Evolutionary conservation across 495 filamentous ascomycete genomes (phyloP).

Genomic region (Penicilliopsis zonata): DNA sequence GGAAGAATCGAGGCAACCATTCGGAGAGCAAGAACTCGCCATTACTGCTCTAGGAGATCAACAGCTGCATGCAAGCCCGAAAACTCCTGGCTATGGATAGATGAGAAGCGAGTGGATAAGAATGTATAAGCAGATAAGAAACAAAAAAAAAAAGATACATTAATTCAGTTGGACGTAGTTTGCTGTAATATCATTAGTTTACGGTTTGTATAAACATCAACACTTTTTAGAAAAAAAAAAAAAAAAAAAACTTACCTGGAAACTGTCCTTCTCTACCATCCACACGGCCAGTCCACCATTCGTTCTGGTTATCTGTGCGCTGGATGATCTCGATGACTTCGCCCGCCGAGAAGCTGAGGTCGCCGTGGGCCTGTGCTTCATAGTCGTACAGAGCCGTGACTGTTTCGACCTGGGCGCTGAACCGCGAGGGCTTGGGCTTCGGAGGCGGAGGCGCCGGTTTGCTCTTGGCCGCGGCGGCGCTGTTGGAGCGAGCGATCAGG

Average conservation of each 20-base stretch:
- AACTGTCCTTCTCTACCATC: slow-evolving; percentile 80
- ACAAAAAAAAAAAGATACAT: background rate
- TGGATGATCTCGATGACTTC: slow-evolving; percentile 83
- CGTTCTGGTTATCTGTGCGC: slow-evolving; percentile 76
- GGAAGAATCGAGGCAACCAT: background rate
- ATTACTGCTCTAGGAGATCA: background rate
- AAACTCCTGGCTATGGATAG: background rate
- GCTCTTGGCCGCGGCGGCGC: slow-evolving; percentile 55
- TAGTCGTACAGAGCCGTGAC: slow-evolving; percentile 88
- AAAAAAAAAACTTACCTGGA: slow-evolving; percentile 51
- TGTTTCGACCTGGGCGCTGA: slow-evolving; percentile 61
- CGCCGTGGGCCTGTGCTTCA: slow-evolving; percentile 87
- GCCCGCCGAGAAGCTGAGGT: slow-evolving; percentile 82
- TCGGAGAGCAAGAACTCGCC: background rate
- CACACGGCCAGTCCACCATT: slow-evolving; percentile 88
- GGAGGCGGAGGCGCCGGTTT: slow-evolving; percentile 88
- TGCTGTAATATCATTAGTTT: slow-evolving; percentile 10
- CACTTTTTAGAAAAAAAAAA: slow-evolving; percentile 8
- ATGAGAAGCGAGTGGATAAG: background rate
- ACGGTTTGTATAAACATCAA: slow-evolving; percentile 2
- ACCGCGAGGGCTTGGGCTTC: slow-evolving; percentile 71
- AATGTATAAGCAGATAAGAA: background rate
- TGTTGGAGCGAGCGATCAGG: slow-evolving; percentile 35
- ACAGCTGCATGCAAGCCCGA: background rate
- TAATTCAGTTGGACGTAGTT: slow-evolving; percentile 38